Base-by-base conservation (phyloP, 768 basidiomycete genomes). In the Chalciporus piperatus region DNA sequence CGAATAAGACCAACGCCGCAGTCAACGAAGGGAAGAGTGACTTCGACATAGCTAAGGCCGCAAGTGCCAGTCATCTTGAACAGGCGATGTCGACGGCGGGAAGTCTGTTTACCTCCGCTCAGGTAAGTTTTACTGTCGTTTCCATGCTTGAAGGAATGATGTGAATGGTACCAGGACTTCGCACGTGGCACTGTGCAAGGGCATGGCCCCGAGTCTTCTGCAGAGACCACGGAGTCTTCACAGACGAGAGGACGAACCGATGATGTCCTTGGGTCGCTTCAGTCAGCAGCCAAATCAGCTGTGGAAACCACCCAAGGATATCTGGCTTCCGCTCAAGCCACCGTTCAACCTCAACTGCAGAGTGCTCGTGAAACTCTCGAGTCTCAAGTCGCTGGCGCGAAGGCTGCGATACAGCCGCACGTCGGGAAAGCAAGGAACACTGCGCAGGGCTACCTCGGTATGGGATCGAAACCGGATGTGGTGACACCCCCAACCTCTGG, bases 21-120 rank as follows among this genome's bases (percentile, higher is more conserved):
- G 81, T 79, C n/a, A 70, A 71, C 0, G 75, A 87, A 59, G 85
- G 84, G 4, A 72, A 80, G 56, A 64, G 67, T 6, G 76, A 80
- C 51, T 72, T 86, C 2, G 73, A 76, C 7, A 65, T 70, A 12
- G 74, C 72, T 1, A 77, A 78, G 59, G 74, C 72, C 4, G 61
- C 74, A 1, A 76, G 76, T 25, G 70, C 71, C 6, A 70, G 71
- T 0, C 84, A 83, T 57, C 65, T 85, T 6, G 77, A 82, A 20
- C 77, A 82, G 56, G 83, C 79, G 1, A 83, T 78, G 65, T 66
- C 61, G 7, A 44, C 80, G 3, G 81, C 79, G 0, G 66, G 66
- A 13, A 70, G 56, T 33, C 77, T 76, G 0, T 50, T 80, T 4
- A 57, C 72, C 41, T 25, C 41, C 14, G 41, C 41, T 41, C 41